Evolutionary conservation across 345 rosid species (phyloP).

Genomic region (Euphorbia pulcherrima): DNA sequence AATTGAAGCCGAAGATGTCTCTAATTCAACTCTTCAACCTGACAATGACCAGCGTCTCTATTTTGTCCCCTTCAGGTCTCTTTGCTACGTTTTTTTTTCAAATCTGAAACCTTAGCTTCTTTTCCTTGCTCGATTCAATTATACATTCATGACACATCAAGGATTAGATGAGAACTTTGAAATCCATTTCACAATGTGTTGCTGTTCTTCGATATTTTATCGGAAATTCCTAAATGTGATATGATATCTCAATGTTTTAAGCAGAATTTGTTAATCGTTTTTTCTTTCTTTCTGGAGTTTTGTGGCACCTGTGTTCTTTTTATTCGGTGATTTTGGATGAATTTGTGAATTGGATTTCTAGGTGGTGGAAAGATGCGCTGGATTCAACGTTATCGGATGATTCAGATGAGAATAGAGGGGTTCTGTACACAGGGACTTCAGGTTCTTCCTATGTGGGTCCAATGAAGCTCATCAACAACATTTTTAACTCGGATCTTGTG

Average conservation of each 20-base stretch:
- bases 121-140: neutral
- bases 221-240: neutral
- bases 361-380: conserved; percentile 96
- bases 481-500: conserved; percentile 72
- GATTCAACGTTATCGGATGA: conserved; percentile 37
- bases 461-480: conserved; percentile 88
- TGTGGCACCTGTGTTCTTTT: neutral
- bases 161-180: too few relatives aligned
- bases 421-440: conserved; percentile 60
- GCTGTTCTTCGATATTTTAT: neutral
- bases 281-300: neutral
- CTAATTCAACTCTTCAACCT: conserved; percentile 53
- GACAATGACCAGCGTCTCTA: conserved; percentile 80
- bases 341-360: conserved; percentile 23
- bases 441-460: conserved; percentile 72
- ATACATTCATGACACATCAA: neutral
- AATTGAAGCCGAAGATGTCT: conserved; percentile 51
- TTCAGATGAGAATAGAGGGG: conserved; percentile 53
- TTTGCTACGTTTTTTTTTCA: neutral
- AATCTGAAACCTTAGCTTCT: neutral
- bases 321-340: conserved; percentile 12
- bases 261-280: neutral
- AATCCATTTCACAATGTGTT: neutral
- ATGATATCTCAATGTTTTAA: conserved; percentile 1
- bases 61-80: conserved; percentile 79